phyloP scores from a whole-genome alignment of 208 protist genomes.

The Leptomonas seymouri region DNA sequence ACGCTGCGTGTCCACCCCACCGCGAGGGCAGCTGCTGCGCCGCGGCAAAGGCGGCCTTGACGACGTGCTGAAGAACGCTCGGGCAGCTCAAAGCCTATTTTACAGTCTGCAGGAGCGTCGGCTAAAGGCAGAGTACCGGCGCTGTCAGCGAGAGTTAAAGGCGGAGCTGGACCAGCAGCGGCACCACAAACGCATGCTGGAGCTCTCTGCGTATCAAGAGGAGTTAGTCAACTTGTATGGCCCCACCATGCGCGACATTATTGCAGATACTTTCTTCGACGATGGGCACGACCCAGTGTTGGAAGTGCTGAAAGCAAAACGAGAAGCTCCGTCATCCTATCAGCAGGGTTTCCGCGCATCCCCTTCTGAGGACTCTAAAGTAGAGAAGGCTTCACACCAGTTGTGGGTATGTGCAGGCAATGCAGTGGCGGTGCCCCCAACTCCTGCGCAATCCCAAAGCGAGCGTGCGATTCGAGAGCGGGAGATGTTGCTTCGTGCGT shows the following conservation, averaged over 20 bases:
- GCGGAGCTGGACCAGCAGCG: constrained; percentile 54
- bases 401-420: neutral
- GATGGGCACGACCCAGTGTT: constrained; percentile 36
- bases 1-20: neutral
- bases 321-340: neutral
- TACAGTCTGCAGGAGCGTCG: constrained; percentile 40
- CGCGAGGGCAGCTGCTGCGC: constrained; percentile 37
- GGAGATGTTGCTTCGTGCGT: constrained; percentile 26
- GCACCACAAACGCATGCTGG: constrained; percentile 38
- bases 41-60: constrained; percentile 57
- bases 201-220: constrained; percentile 49
- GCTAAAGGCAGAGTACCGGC: constrained; percentile 32
- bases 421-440: neutral
- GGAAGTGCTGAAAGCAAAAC: constrained; percentile 12
- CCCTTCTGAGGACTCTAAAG: neutral
- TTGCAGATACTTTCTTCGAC: constrained; percentile 49
- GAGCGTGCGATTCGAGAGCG: constrained; percentile 8
- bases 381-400: neutral
- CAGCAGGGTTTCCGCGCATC: neutral
- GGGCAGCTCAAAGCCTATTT: constrained; percentile 41
- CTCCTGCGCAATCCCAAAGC: neutral
- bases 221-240: constrained; percentile 66
- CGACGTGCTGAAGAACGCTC: constrained; percentile 40
- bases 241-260: constrained; percentile 47
- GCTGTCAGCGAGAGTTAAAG: constrained; percentile 29